Conservation (phyloP, 495 filamentous ascomycete species). For the Extremus antarcticus region DNA sequence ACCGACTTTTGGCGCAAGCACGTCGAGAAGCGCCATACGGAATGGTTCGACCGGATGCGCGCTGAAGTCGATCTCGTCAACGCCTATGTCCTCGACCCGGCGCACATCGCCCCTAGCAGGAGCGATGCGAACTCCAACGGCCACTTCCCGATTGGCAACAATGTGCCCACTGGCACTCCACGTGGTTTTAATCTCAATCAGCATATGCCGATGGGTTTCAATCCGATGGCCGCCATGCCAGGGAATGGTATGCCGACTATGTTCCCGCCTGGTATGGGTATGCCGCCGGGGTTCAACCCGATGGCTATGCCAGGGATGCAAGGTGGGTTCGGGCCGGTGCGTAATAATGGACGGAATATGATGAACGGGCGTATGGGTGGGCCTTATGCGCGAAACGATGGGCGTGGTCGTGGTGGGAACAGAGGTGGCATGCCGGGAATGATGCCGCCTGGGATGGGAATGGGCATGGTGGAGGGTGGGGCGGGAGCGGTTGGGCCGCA, state of each 20-base stretch:
- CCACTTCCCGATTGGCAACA: slow-evolving; percentile 74
- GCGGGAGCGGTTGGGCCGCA: slow-evolving; percentile 66
- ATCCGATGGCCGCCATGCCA: slow-evolving; percentile 18
- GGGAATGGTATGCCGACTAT: slow-evolving; percentile 1
- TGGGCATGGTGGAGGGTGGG: slow-evolving; percentile 37
- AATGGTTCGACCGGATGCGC: slow-evolving; percentile 73
- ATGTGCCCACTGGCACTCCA: slow-evolving; percentile 70
- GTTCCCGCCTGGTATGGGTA: slow-evolving; percentile 40
- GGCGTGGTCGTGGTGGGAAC: slow-evolving; percentile 31
- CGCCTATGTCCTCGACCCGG: slow-evolving; percentile 82
- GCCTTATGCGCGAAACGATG: slow-evolving; percentile 45
- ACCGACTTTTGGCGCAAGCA: slow-evolving; percentile 96
- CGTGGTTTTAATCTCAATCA: slow-evolving; percentile 83
- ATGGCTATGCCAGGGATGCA: slow-evolving; percentile 18
- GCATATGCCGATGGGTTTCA: slow-evolving; percentile 32
- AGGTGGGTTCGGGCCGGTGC: slow-evolving; percentile 46
- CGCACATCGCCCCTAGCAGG: slow-evolving; percentile 81
- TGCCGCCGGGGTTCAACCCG: slow-evolving; percentile 38
- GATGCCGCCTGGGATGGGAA: slow-evolving; percentile 2
- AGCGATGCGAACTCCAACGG: slow-evolving; percentile 97
- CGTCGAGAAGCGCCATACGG: slow-evolving; percentile 85
- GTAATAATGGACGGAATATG: slow-evolving; percentile 40
- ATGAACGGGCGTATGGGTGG: slow-evolving; percentile 24
- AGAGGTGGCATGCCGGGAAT: slow-evolving; percentile 34
- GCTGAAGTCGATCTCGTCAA: slow-evolving; percentile 84